Conservation (phyloP, 495 filamentous ascomycete genomes). For the Cercophora scortea region DNA sequence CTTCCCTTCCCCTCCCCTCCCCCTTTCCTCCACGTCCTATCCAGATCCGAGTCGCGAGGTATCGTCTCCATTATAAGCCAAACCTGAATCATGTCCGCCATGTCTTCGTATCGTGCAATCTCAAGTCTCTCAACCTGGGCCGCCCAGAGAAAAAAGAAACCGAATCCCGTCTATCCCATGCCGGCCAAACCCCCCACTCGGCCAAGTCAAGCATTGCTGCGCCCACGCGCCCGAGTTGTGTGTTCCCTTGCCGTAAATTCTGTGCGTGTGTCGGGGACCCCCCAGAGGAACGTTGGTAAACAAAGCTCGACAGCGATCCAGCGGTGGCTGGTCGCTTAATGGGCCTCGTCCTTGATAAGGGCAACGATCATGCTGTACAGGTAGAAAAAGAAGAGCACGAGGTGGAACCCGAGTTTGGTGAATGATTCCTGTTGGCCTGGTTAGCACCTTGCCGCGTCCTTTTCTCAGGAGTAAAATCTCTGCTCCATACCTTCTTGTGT, state of each 20-base stretch:
- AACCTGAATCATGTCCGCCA: neutral
- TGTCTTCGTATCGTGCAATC: neutral
- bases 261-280: too few species aligned
- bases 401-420: slow-evolving; percentile 97
- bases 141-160: neutral
- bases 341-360: slow-evolving; percentile 88
- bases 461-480: neutral
- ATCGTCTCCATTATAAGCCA: neutral
- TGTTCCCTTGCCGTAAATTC: too few species aligned
- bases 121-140: neutral
- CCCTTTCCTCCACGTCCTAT: neutral
- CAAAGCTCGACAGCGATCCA: too few species aligned
- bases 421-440: slow-evolving; percentile 73
- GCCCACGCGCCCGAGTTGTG: neutral
- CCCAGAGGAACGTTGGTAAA: too few species aligned
- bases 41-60: neutral
- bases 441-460: neutral
- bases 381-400: slow-evolving; percentile 99
- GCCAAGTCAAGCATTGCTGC: neutral
- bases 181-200: neutral
- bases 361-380: slow-evolving; percentile 99
- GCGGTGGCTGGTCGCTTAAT: slow-evolving; percentile 39
- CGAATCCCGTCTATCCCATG: neutral
- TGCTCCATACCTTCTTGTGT: slow-evolving; percentile 83
- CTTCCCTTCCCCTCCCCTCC: neutral